Evolutionary conservation across 345 rosid species (phyloP), one percentile per base, ranked within the genome.

Genomic region (Leavenworthia alabamica): DNA sequence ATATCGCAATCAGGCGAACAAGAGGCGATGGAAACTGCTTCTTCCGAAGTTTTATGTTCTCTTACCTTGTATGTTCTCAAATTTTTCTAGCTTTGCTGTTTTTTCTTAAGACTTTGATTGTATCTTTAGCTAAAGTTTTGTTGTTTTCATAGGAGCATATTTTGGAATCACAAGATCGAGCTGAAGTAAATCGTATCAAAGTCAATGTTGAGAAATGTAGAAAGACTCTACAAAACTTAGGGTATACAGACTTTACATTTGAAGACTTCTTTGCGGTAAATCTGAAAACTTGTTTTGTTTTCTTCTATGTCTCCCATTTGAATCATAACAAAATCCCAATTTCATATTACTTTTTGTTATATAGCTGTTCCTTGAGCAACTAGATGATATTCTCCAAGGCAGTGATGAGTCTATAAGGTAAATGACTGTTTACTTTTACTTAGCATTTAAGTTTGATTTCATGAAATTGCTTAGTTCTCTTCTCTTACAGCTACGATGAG

Each of bases 11-110:
- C 56, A 75, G 99, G 76, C 76, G 99, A 73, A 84, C 99, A 14
- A 80, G 93, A 20, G 99, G 99, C 4, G 99, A 94, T 81, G 99
- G 99, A 36, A 94, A 94, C 61, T 94, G 99, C 81, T 94, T 94
- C 72, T 94, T 94, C 70, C 86, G 96, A 11, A 78, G 97, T 72
- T 90, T 93, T 70, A 90, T 90, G 99, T 90, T 90, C 68, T 77
- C 97, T 1, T 94, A 94, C 78, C 97, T 94, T 62, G 97, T 90
- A 88, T 62, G 88, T 66, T 47, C 17, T 61, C 19, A 10, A 0
- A 7, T 8, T 36, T 17, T 7, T 59, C 67, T 12, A 2, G 28
- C n/a, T 9, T 31, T 61, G 14, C 27, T 14, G 16, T 40, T 27
- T 52, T 69, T 32, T 62, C 69, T 45, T 52, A 67, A 12, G 36